These are phyloP conservation scores for Moricandia moricandioides DNA, from an alignment of 345 rosid species.

Conservation along the genomic window DNA sequence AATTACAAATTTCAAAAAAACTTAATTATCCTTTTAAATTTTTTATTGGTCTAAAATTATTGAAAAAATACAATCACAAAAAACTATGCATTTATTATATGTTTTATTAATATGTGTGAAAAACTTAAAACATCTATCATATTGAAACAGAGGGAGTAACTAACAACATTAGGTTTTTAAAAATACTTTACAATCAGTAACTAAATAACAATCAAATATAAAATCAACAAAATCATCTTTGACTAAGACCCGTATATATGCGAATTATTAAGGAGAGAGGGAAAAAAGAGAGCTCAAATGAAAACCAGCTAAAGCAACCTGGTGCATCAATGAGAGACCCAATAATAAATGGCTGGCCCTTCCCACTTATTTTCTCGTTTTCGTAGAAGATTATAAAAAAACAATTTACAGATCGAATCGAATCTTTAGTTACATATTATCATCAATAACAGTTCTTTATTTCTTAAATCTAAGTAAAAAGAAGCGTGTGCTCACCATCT, in stretches of 20 bases:
- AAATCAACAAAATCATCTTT: no score
- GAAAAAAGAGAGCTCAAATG: background rate
- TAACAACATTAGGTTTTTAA: no score
- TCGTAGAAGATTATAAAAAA: background rate
- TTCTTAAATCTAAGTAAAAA: background rate
- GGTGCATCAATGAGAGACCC: background rate
- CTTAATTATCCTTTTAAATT: no score
- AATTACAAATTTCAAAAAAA: no score
- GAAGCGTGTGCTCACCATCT: background rate
- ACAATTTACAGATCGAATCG: background rate
- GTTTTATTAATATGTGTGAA: no score
- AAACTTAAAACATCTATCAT: no score
- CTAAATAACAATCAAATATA: no score
- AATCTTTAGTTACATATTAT: constrained; percentile 4
- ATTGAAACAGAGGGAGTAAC: no score
- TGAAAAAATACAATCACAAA: no score
- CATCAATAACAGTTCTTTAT: background rate
- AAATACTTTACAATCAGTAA: no score
- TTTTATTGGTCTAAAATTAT: no score
- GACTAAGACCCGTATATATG: background rate
- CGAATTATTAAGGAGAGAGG: background rate
- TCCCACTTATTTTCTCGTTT: background rate
- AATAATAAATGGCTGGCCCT: background rate
- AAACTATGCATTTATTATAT: no score
- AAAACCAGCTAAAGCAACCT: background rate